These are phyloP conservation scores for Ophiocordyceps unilateralis DNA, from an alignment of 2,329 filamentous ascomycete genomes.

Conservation along the genomic window DNA sequence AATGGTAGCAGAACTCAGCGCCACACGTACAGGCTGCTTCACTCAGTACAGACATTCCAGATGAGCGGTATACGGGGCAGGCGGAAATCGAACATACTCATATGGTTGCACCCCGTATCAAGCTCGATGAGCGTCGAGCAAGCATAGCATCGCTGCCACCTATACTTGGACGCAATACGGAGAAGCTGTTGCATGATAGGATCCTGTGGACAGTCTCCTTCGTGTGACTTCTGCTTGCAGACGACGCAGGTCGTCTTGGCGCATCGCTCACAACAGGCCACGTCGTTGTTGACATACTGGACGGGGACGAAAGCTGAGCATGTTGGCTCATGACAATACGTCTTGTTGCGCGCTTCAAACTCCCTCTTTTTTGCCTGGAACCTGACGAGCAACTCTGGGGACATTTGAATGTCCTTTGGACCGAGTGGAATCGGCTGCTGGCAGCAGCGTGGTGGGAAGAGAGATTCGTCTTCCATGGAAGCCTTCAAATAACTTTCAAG, in stretches of 20 bases:
- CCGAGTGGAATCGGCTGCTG: conserved; percentile 19
- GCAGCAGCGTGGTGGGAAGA: conserved; percentile 39
- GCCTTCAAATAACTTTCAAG: conserved; percentile 21
- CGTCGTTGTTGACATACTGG: conserved; percentile 10
- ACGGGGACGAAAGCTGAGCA: conserved; percentile 31
- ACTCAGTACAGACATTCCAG: conserved; percentile 5
- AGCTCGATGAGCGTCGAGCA: conserved; percentile 31
- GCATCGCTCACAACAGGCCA: conserved; percentile 27
- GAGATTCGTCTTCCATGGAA: conserved; percentile 25
- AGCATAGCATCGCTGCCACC: conserved; percentile 30
- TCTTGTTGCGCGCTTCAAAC: conserved; percentile 25
- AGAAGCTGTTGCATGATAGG: conserved; percentile 19
- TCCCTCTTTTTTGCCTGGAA: conserved; percentile 31
- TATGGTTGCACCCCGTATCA: conserved; percentile 32
- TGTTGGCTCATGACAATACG: conserved; percentile 26
- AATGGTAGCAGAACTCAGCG: conserved; percentile 29
- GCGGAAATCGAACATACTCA: conserved; percentile 34
- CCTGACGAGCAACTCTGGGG: conserved; percentile 11
- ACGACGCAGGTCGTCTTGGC: conserved; percentile 23
- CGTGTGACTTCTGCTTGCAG: conserved; percentile 32
- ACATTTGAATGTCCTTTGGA: conserved; percentile 16
- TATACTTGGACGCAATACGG: conserved; percentile 17
- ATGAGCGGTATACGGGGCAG: no score
- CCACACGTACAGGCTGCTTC: conserved; percentile 24
- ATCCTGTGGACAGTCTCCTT: conserved; percentile 28